phyloP scores from a whole-genome alignment of 306 rosid species.

The Sindora glabra region DNA sequence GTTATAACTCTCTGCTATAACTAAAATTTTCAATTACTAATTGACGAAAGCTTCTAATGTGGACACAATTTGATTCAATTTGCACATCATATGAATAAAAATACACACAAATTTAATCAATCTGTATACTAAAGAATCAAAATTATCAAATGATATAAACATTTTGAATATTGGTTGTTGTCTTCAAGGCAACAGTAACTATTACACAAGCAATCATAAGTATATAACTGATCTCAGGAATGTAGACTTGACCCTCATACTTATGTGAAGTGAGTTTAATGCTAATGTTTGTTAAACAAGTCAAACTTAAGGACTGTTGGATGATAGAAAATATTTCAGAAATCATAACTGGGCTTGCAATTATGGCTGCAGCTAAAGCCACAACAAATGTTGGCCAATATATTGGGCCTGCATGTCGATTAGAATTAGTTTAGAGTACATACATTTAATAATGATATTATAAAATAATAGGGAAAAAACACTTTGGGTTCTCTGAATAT shows the following conservation, averaged over 20 bases:
- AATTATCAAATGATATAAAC: too few relatives aligned
- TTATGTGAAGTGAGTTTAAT: constrained; percentile 45
- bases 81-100: too few relatives aligned
- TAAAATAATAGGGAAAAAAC: background rate
- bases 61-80: too few relatives aligned
- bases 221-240: constrained; percentile 47
- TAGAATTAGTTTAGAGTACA: too few relatives aligned
- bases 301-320: constrained; percentile 35
- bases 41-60: too few relatives aligned
- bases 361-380: constrained; percentile 49
- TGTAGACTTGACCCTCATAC: constrained; percentile 62
- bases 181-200: constrained; percentile 31
- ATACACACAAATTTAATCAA: too few relatives aligned
- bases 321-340: constrained; percentile 49
- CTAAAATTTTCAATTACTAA: too few relatives aligned
- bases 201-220: constrained; percentile 47
- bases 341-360: constrained; percentile 69
- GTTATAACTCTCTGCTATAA: too few relatives aligned
- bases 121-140: too few relatives aligned
- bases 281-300: constrained; percentile 52
- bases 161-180: constrained; percentile 42
- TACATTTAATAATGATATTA: background rate
- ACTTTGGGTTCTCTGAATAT: too few relatives aligned
- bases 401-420: constrained; percentile 22
- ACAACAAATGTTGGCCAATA: constrained; percentile 62